Evolutionary conservation across 2,329 filamentous ascomycete species (phyloP), one percentile per base, ranked within the genome.

Genomic region (Ciborinia camelliae): DNA sequence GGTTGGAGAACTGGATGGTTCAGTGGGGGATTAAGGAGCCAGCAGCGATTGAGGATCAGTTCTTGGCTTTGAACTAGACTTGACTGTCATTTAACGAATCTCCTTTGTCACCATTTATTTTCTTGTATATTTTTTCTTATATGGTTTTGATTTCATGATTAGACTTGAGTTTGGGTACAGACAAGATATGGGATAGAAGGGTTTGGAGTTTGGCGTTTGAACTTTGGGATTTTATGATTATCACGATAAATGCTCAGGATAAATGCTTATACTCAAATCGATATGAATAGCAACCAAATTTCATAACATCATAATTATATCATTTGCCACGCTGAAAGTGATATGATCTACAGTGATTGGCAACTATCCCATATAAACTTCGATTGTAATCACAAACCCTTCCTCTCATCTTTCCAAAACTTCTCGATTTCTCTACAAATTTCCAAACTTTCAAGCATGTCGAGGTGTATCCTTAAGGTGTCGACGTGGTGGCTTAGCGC

Each of bases 1-100:
- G 84, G 73, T 78, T 84, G 77, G 73, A 69, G 59, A 78, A 79
- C 51, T 84, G 81, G 80, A 81, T 80, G 65, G 68, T 72, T 59
- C 80, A 82, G 68, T 82, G 80, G 81, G 72, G 68, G 0, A 78
- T 75, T 18, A 62, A 63, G 30, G 35, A 39, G n/a, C 51, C 61
- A 26, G 28, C 6, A 23, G 51, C 51, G 1, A 20, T 23, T 35
- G 48, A 28, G n/a, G 39, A 62, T 43, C 2, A 9, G 4, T 54
- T 54, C 37, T 54, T 62, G 37, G 28, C 20, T 47, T 39, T 57
- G 61, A 57, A 63, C 52, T 63, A 57, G 26, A 32, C 54, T 57
- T 48, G 12, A n/a, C 28, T 32, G 28, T 32, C 14, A 28, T 9
- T 18, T 37, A n/a, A 57, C 30, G 51, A 57, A 28, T 60, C 28